Percentiles rank a stretch among this genome's conserved stretches.
phyloP scores from a whole-genome alignment of 169 alveolate species.

The Eimeria brunetti region DNA sequence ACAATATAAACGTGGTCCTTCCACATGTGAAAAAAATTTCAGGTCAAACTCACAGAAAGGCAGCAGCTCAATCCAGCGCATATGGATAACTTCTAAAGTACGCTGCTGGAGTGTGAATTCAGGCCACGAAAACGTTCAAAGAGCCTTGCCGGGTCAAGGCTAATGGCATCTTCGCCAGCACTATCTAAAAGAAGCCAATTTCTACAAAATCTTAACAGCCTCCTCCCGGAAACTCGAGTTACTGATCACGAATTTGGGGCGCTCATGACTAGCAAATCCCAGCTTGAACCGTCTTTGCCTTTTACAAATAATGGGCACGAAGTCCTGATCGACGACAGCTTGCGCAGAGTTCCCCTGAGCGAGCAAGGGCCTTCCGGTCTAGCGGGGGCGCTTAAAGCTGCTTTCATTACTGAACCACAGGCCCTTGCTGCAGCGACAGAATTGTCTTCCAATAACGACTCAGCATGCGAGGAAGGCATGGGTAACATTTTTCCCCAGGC shows the following conservation, averaged over 20 bases:
- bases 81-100: background rate
- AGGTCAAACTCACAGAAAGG: background rate
- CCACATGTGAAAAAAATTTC: background rate
- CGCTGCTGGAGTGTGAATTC: background rate
- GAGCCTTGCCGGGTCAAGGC: background rate
- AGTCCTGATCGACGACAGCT: background rate
- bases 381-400: background rate
- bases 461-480: background rate
- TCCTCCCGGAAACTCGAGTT: too few relatives aligned
- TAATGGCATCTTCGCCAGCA: background rate
- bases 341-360: background rate
- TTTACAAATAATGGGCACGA: background rate
- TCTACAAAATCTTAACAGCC: background rate
- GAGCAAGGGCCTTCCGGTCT: background rate
- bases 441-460: background rate
- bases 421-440: background rate
- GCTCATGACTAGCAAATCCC: background rate
- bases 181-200: background rate
- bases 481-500: background rate
- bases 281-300: background rate
- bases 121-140: conserved; percentile 12
- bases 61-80: background rate
- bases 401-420: background rate
- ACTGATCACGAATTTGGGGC: background rate
- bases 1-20: background rate